Percentiles rank a stretch among this genome's conserved stretches.
Evolutionary conservation across 1,139 yeast species (phyloP).

Genomic region (Hyphopichia burtonii): DNA sequence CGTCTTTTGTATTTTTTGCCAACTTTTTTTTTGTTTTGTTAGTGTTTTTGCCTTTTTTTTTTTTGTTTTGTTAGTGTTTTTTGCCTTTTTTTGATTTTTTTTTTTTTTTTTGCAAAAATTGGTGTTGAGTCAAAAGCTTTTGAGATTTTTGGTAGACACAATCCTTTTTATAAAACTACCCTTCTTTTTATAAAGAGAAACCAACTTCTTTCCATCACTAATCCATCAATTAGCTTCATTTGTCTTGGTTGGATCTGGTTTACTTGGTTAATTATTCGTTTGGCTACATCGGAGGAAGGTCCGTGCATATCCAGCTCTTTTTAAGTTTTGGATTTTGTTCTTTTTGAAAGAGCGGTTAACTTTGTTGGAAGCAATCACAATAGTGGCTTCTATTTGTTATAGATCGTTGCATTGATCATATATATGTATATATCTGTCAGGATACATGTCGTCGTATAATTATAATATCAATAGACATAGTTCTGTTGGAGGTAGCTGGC

Average conservation of each 20-base stretch:
- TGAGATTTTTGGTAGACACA: background rate
- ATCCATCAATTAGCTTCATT: too few species aligned
- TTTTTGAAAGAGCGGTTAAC: too few species aligned
- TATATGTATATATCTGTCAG: background rate
- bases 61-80: background rate
- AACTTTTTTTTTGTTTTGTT: too few species aligned
- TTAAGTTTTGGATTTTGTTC: too few species aligned
- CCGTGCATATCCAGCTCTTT: background rate
- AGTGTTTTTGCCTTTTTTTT: too few species aligned
- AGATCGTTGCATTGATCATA: background rate
- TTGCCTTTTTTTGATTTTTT: background rate
- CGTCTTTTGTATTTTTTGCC: too few species aligned
- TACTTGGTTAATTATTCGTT: too few species aligned
- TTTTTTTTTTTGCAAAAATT: background rate
- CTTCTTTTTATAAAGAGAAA: too few species aligned
- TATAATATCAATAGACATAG: conserved; percentile 37
- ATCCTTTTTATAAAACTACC: background rate
- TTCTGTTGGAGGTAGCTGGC: conserved; percentile 47
- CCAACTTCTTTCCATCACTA: too few species aligned
- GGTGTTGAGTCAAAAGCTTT: background rate
- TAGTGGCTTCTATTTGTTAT: background rate
- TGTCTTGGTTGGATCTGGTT: too few species aligned
- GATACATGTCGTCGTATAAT: conserved; percentile 13
- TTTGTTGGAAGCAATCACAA: too few species aligned
- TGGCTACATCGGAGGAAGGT: too few species aligned